Evolutionary conservation across 805 yeast genomes (phyloP).

Genomic region (Yarrowia deformans): DNA sequence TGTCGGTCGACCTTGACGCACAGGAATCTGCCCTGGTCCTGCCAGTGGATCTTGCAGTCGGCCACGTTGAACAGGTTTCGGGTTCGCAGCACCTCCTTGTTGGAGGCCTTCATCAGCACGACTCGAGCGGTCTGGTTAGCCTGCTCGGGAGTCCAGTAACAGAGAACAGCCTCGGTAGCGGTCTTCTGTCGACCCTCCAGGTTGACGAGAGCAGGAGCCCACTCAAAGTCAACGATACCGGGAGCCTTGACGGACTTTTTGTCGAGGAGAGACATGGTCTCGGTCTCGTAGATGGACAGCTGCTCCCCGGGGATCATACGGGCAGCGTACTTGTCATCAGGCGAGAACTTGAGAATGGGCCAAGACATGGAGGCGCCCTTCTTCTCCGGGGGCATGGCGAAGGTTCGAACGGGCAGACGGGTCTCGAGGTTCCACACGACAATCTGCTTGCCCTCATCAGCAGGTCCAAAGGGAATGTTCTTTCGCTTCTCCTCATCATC

Average conservation of each 20-base stretch:
- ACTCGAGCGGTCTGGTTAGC: conserved; percentile 94
- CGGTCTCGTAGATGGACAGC: conserved; percentile 85
- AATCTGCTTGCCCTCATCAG: conserved; percentile 89
- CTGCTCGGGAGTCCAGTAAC: conserved; percentile 97
- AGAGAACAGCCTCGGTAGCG: conserved; percentile 60
- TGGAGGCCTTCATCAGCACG: conserved; percentile 84
- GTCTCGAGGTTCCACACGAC: conserved; percentile 91
- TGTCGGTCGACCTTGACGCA: conserved; percentile 97
- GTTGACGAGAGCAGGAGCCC: conserved; percentile 88
- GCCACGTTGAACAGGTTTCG: conserved; percentile 94
- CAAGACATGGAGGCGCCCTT: conserved; percentile 62
- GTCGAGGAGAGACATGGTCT: conserved; percentile 79
- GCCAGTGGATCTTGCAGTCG: conserved; percentile 93
- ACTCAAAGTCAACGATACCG: conserved; percentile 88
- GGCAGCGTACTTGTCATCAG: conserved; percentile 91
- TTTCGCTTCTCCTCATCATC: conserved; percentile 65
- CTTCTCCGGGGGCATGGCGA: conserved; percentile 75
- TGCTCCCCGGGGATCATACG: conserved; percentile 90
- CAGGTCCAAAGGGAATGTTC: conserved; percentile 81
- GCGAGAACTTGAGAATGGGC: conserved; percentile 98
- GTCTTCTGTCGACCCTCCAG: conserved; percentile 62
- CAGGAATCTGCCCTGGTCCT: conserved; percentile 78
- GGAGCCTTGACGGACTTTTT: conserved; percentile 83
- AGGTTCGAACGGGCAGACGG: conserved; percentile 84
- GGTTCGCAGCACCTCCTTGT: conserved; percentile 83